Evolutionary conservation across 139 green algal species (phyloP).

Genomic region (Dunaliella primolecta): DNA sequence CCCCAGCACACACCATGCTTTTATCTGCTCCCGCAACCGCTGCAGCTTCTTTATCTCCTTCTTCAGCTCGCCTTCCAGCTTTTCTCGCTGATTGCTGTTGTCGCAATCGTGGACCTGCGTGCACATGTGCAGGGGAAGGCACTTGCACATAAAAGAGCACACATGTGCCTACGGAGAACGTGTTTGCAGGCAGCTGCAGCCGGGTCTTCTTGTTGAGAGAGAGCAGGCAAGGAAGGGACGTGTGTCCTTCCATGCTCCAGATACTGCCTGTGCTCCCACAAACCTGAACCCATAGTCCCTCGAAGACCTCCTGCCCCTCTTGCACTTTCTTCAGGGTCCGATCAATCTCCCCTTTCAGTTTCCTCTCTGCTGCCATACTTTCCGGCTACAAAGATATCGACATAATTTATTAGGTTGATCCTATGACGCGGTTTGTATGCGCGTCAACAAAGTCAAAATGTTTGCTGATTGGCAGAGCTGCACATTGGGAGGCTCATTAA

Average conservation of each 20-base stretch:
- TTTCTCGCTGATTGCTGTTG: conserved; percentile 90
- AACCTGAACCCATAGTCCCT: conserved; percentile 94
- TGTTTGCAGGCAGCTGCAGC: too few species aligned
- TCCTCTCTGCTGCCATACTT: conserved; percentile 80
- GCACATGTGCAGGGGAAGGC: background rate
- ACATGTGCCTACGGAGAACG: too few species aligned
- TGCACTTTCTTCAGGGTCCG: conserved; percentile 91
- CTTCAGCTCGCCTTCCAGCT: conserved; percentile 97
- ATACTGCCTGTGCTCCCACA: background rate
- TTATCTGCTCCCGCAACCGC: conserved; percentile 95
- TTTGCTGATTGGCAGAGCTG: background rate
- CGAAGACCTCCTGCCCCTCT: conserved; percentile 95
- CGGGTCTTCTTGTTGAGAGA: too few species aligned
- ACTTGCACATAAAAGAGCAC: background rate
- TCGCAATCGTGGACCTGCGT: conserved; percentile 88
- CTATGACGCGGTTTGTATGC: too few species aligned
- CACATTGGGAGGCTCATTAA: too few species aligned
- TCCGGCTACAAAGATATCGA: too few species aligned
- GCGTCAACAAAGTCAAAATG: background rate
- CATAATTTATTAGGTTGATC: too few species aligned
- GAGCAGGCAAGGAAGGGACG: too few species aligned
- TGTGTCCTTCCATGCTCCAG: background rate
- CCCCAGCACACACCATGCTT: conserved; percentile 81
- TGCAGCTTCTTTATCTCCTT: conserved; percentile 99
- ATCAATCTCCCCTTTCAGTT: conserved; percentile 95